Evolutionary conservation across 495 filamentous ascomycete species (phyloP), one percentile per base, ranked within the genome.

Genomic region (Penicillium steckii): DNA sequence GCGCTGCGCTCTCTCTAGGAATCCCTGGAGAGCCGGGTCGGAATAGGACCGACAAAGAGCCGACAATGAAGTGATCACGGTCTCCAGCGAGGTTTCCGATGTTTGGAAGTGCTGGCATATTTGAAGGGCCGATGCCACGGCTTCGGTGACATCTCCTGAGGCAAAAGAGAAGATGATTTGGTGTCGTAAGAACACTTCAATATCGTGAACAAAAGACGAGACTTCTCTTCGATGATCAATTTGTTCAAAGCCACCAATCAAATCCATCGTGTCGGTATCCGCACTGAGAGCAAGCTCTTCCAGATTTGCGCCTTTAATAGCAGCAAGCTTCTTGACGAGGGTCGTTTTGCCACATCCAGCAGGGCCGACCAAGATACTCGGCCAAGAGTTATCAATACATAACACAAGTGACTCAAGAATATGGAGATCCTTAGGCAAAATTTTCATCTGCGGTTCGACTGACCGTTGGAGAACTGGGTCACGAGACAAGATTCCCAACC

Each of bases 171-270:
- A 61, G 10, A 88, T 71, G 21, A 85, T 72, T 8, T 80, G 73
- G 1, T 69, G 61, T 9, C 77, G 78, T 26, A 91, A 67, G 44
- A 79, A 80, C 0, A 71, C 59, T 15, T 74, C 68, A 4, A 95
- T 62, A 48, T 82, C 77, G 25, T 66, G 52, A 80, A 72, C 53
- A 77, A 82, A 47, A 56, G 71, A 61, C 5, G 81, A 82, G 15
- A 84, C 67, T 41, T 85, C 82, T 41, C 93, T 80, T 25, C 84
- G 72, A 44, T 89, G 80, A 65, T 97, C 91, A 27, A 90, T 85
- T 69, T 99, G 95, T 62, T 97, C 95, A 63, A 95, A 99, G 0
- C 94, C 91, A 56, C 95, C 95, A 46, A 99, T 87, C 19, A 99
- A 79, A 63, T 99, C 95, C 84, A 93, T 96, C 13, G 93, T 89